Evolutionary conservation across 2,329 filamentous ascomycete genomes (phyloP).

Genomic region (Paecilomyces sp.): DNA sequence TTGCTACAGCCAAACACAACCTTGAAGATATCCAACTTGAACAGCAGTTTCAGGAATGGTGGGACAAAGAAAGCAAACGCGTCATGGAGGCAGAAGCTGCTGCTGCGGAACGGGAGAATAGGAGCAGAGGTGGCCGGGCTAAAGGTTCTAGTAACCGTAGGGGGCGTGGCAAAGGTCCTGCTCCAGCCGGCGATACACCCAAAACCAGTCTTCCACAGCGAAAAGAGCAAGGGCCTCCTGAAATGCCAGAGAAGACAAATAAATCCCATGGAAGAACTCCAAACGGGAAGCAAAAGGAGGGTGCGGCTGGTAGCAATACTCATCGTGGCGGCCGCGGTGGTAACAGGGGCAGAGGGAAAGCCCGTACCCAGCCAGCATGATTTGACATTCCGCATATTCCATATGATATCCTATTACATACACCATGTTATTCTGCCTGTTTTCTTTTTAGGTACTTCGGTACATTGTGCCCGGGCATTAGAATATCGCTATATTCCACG

Average conservation of each 20-base stretch:
- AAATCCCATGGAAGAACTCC: not conserved
- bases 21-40: constrained; percentile 94
- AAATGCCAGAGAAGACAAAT: not conserved
- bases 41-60: constrained; percentile 79
- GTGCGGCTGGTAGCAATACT: not conserved
- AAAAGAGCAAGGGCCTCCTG: not conserved
- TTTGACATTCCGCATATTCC: not conserved
- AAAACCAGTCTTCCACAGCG: not conserved
- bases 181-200: constrained; percentile 2
- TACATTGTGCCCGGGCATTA: not conserved
- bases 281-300: constrained; percentile 7
- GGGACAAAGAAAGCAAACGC: constrained; percentile 32
- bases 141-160: not conserved
- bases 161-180: constrained; percentile 5
- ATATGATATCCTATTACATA: not conserved
- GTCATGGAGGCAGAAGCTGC: constrained; percentile 21
- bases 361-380: not conserved
- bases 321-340: not conserved
- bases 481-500: not conserved
- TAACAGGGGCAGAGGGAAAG: not conserved
- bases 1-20: constrained; percentile 71
- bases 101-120: not conserved
- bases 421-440: not conserved
- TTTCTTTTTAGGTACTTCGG: not conserved
- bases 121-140: constrained; percentile 3